Evolutionary conservation across 306 rosid genomes (phyloP).

Genomic region (Echinosophora koreensis): DNA sequence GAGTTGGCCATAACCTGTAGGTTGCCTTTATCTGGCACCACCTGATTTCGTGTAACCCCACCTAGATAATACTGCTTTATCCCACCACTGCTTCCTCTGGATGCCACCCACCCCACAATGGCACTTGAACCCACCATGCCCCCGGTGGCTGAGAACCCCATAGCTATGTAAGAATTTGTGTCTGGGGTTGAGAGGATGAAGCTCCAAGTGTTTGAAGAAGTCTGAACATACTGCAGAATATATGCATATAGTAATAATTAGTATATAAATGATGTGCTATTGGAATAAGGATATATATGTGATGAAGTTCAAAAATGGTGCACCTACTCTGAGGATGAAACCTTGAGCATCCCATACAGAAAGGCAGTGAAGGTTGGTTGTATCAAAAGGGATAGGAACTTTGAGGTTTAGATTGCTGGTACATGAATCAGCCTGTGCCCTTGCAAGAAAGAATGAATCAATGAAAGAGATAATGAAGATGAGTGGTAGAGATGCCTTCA

Average conservation of each 20-base stretch:
- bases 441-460: slow-evolving; percentile 41
- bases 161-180: slow-evolving; percentile 68
- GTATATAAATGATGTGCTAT: not conserved
- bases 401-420: slow-evolving; percentile 54
- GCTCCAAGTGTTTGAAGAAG: slow-evolving; percentile 65
- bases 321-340: slow-evolving; percentile 78
- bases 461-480: slow-evolving; percentile 38
- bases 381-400: slow-evolving; percentile 58
- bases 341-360: slow-evolving; percentile 74
- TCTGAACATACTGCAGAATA: slow-evolving; percentile 60
- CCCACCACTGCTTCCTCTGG: slow-evolving; percentile 50
- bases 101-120: slow-evolving; percentile 78
- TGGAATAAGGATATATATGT: not conserved
- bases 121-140: slow-evolving; percentile 82
- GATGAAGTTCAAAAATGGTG: slow-evolving; percentile 18
- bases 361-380: slow-evolving; percentile 65
- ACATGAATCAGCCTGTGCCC: slow-evolving; percentile 69
- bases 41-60: slow-evolving; percentile 61
- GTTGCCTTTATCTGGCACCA: slow-evolving; percentile 66
- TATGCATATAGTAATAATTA: not conserved
- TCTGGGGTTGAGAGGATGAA: slow-evolving; percentile 77
- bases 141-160: slow-evolving; percentile 74
- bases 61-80: slow-evolving; percentile 70
- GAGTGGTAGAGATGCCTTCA: slow-evolving; percentile 48
- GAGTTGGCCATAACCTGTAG: slow-evolving; percentile 55